Base-by-base conservation (phyloP, 2,329 filamentous ascomycete species). In the Endocalyx cinctus region DNA sequence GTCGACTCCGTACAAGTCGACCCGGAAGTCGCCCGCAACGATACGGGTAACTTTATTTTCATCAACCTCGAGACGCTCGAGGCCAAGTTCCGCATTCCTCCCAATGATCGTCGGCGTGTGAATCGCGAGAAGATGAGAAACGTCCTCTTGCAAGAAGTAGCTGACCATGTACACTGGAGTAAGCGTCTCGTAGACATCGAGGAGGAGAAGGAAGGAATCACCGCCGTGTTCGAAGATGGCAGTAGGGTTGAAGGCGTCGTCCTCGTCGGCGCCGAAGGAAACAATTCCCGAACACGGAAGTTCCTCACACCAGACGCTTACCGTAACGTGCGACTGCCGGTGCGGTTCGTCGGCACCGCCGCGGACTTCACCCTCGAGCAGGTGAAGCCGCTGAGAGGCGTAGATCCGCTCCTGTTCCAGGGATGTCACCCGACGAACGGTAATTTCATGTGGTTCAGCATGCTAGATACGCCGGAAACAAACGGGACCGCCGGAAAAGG, bases 241-340 rank as follows among this genome's bases (percentile, higher is more conserved):
- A 37, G 25, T 5, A 10, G 10, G n/a, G 33, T 8, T 14, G 13
- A 27, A 11, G 39, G 39, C n/a, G 8, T 25, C 4, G 22, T 42
- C 20, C 33, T 42, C 13, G 14, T 39, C 25, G 33, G 19, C 17
- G 37, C 37, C 12, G 39, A 42, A n/a, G 39, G 39, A 6, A 34
- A 30, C 27, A 29, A 28, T 27, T 33, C 29, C 19, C 19, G 15
- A 15, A 25, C 33, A 5, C 28, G 38, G 10, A 5, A 18, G 4
- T 14, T 33, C 15, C 25, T 41, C 2, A 14, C 33, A 6, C 25
- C 27, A 14, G 25, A 31, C 6, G 26, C 31, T 11, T 27, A 17
- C 10, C 11, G 25, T 0, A 18, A 30, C 2, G 10, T 27, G 10
- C 25, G 17, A 6, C 33, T 39, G 13, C 36, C 39, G 5, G 32